phyloP scores from a whole-genome alignment of 371 early-diverging fungal genomes.

The Basidiobolus meristosporus region DNA sequence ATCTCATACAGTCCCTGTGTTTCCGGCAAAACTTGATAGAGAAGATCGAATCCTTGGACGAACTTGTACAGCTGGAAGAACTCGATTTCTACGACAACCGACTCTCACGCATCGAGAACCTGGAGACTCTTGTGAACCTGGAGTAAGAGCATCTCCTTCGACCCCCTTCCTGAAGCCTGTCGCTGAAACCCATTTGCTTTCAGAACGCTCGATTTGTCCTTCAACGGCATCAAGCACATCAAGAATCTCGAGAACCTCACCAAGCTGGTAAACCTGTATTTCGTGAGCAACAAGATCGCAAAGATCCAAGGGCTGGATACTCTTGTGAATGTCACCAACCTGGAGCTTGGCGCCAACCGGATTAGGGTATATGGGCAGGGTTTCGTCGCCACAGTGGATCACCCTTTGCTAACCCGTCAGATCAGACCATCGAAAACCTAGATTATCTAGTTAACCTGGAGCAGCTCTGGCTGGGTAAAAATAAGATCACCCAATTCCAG shows the following conservation, averaged over 20 bases:
- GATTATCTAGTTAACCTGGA: conserved; percentile 55
- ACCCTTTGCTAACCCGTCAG: no score
- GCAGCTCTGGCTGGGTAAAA: conserved; percentile 91
- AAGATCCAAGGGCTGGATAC: conserved; percentile 50
- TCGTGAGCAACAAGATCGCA: conserved; percentile 70
- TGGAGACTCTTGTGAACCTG: conserved; percentile 33
- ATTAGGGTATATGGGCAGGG: conserved; percentile 46
- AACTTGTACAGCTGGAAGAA: conserved; percentile 31
- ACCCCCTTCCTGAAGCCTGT: background rate
- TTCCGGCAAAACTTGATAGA: conserved; percentile 79
- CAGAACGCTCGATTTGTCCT: conserved; percentile 76
- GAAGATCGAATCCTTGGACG: conserved; percentile 44
- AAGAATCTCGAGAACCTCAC: conserved; percentile 30
- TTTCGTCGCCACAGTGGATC: no score
- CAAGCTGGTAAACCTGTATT: conserved; percentile 41
- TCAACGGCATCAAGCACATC: conserved; percentile 69
- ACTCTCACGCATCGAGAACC: conserved; percentile 47
- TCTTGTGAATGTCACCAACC: conserved; percentile 42
- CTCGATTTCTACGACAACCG: conserved; percentile 94
- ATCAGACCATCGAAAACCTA: conserved; percentile 62
- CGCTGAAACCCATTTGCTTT: background rate
- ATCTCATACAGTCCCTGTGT: conserved; percentile 40
- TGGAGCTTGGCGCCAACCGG: conserved; percentile 90
- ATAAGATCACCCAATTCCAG: conserved; percentile 75
- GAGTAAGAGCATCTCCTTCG: conserved; percentile 18